Evolutionary conservation across 1,284 basidiomycete genomes (phyloP), one percentile per base, ranked within the genome.

Genomic region (Puccinia polysora): DNA sequence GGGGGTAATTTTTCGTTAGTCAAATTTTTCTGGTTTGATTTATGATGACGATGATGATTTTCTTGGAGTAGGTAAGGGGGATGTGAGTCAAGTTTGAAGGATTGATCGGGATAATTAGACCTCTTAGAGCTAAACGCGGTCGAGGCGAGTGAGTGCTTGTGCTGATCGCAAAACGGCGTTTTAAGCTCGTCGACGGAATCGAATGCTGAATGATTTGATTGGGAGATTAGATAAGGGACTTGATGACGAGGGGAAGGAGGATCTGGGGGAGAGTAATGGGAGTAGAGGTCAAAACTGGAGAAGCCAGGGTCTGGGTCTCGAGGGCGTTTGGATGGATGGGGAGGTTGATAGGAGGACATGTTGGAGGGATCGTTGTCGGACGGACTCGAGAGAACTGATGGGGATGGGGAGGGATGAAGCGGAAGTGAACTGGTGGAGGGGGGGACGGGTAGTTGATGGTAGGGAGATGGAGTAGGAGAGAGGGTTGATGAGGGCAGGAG

Each of bases 361-460:
- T 40, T 34, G 45, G 56, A 40, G 56, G 34, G 38, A 34, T 43
- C 36, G 20, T 40, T 25, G 4, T 25, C 6, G 5, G 36, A 40
- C 5, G 56, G 56, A 43, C 56, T 59, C 28, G 56, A 43, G n/a
- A 43, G 36, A 2, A 40, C 34, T 12, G 55, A 58, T 58, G 36
- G 64, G 78, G 77, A 20, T n/a, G 55, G 34, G 55, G 6, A 58
- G 30, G 56, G 34, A 40, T 43, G 6, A 2, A 40, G 23, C 7
- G 56, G 56, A n/a, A 59, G 56, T n/a, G n/a, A n/a, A n/a, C n/a
- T n/a, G n/a, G 32, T 36, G 55, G n/a, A 36, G 55, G 56, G 45
- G 56, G 12, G 28, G 1, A 20, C 38, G 56, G 14, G 7, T 12
- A 43, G 56, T 20, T 25, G 5, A 3, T 25, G n/a, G 18, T 3